phyloP scores from a whole-genome alignment of 2,329 filamentous ascomycete genomes.

The Trichoderma oligosporum region DNA sequence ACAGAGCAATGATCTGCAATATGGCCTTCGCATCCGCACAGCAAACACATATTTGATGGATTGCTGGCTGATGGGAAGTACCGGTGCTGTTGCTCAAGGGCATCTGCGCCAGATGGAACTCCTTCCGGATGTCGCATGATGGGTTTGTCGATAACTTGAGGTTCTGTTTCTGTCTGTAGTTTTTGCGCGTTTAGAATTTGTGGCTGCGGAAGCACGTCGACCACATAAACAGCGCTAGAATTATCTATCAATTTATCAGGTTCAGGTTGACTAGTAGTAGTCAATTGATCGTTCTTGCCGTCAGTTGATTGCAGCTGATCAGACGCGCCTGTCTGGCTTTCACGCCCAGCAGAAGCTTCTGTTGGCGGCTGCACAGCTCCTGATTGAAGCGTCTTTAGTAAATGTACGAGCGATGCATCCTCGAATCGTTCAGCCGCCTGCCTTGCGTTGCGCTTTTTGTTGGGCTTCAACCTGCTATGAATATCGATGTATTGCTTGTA shows the following conservation, averaged over 20 bases:
- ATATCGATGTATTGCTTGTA: slow-evolving; percentile 33
- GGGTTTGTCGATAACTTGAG: neutral
- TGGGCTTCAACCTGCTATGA: slow-evolving; percentile 29
- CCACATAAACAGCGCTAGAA: neutral
- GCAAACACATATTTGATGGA: slow-evolving; percentile 45
- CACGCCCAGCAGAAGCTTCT: neutral
- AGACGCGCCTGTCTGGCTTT: neutral
- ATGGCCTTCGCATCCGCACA: slow-evolving; percentile 51
- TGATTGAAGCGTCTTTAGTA: slow-evolving; percentile 23
- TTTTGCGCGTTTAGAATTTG: neutral
- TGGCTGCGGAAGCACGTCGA: slow-evolving; percentile 4
- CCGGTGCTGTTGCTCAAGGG: slow-evolving; percentile 38
- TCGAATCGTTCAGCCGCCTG: slow-evolving; percentile 29
- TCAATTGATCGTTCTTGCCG: neutral
- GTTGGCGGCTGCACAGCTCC: neutral
- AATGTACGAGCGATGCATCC: slow-evolving; percentile 24
- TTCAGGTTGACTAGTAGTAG: neutral
- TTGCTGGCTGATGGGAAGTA: slow-evolving; percentile 52
- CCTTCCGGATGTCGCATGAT: slow-evolving; percentile 22
- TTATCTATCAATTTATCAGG: neutral
- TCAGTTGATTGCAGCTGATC: neutral
- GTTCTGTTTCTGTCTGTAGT: neutral
- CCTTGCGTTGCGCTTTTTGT: slow-evolving; percentile 34
- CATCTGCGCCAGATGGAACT: slow-evolving; percentile 32
- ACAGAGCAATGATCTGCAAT: slow-evolving; percentile 42